Evolutionary conservation across 2,329 filamentous ascomycete species (phyloP).

Genomic region (Claviceps pazoutovae): DNA sequence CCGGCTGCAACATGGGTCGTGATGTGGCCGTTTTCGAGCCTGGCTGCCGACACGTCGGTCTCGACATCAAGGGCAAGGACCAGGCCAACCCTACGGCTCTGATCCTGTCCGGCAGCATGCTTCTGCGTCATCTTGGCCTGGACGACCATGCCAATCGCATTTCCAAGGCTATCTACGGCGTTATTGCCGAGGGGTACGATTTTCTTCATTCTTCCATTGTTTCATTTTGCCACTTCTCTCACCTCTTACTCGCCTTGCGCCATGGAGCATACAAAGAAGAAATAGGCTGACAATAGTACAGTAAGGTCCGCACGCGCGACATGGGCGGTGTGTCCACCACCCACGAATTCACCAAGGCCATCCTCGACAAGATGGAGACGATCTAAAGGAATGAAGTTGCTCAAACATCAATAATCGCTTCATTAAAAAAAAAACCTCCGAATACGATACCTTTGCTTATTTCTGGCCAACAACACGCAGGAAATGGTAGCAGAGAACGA

Average conservation of each 20-base stretch:
- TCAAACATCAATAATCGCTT: background rate
- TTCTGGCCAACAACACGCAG: background rate
- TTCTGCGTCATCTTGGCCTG: conserved; percentile 89
- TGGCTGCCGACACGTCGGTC: conserved; percentile 95
- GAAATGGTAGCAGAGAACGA: background rate
- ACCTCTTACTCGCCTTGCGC: background rate
- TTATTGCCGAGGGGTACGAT: conserved; percentile 73
- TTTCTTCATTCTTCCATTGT: background rate
- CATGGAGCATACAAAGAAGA: background rate
- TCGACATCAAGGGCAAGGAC: conserved; percentile 99
- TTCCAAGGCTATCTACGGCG: conserved; percentile 65
- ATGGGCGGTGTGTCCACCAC: conserved; percentile 89
- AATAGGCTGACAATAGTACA: conserved; percentile 32
- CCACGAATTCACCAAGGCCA: conserved; percentile 86
- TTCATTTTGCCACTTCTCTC: background rate
- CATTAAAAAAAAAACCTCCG: background rate
- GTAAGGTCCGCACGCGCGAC: conserved; percentile 78
- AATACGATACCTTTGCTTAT: background rate
- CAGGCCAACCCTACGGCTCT: conserved; percentile 96
- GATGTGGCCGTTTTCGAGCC: conserved; percentile 98
- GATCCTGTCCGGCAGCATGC: conserved; percentile 91
- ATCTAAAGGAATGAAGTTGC: conserved; percentile 30
- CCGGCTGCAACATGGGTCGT: conserved; percentile 98
- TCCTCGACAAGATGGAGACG: conserved; percentile 89
- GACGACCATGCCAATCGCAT: conserved; percentile 98